Conservation (phyloP, 2,329 filamentous ascomycete genomes). For the Colletotrichum zoysiae region DNA sequence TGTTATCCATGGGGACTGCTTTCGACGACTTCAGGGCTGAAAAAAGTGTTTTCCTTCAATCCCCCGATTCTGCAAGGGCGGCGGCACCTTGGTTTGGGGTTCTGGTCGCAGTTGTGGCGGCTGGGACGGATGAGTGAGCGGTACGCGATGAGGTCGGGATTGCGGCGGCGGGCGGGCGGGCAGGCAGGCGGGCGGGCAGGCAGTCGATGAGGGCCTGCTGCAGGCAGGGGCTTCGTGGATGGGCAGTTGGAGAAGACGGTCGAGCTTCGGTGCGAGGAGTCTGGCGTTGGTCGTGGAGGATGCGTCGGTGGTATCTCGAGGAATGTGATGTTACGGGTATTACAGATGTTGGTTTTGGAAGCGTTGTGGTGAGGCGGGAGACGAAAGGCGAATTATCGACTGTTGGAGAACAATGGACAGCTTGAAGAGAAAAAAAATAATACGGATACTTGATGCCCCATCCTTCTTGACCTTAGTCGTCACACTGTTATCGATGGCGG, state of each 20-base stretch:
- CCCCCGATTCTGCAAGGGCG: conserved; percentile 38
- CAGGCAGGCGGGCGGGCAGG: conserved; percentile 22
- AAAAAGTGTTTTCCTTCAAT: conserved; percentile 30
- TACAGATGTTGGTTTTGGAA: conserved; percentile 23
- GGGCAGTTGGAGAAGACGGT: conserved; percentile 28
- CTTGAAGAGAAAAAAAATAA: conserved; percentile 41
- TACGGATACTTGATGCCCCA: conserved; percentile 40
- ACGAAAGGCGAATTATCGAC: conserved; percentile 38
- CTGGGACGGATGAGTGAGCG: conserved; percentile 33
- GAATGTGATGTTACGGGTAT: conserved; percentile 28
- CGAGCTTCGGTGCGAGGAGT: conserved; percentile 22
- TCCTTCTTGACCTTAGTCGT: conserved; percentile 41
- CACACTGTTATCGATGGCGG: conserved; percentile 41
- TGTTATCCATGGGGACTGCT: conserved; percentile 69
- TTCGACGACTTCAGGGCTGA: conserved; percentile 43
- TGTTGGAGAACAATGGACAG: conserved; percentile 42
- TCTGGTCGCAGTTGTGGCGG: conserved; percentile 40
- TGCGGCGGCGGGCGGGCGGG: conserved; percentile 24
- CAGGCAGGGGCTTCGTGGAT: conserved; percentile 36
- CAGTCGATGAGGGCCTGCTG: conserved; percentile 35
- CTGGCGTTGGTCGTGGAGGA: conserved; percentile 9
- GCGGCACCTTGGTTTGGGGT: conserved; percentile 37
- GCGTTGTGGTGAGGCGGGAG: conserved; percentile 34
- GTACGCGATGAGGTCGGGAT: conserved; percentile 39
- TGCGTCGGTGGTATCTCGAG: conserved; percentile 29